phyloP scores from a whole-genome alignment of 192 early-diverging fungal species.

The Backusella westeae region DNA sequence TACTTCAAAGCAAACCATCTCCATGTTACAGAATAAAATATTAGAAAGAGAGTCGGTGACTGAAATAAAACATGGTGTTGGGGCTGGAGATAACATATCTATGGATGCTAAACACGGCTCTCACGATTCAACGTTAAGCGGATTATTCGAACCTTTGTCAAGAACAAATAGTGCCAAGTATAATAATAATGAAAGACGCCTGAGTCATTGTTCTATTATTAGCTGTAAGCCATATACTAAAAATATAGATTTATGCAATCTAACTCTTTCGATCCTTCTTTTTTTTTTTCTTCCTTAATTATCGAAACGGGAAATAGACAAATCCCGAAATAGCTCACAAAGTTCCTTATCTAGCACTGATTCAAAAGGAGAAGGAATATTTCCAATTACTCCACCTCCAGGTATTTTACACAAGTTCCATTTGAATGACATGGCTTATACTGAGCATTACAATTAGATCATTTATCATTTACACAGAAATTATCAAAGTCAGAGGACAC shows the following conservation, averaged over 20 bases:
- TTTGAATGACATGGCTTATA: background rate
- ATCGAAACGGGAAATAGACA: background rate
- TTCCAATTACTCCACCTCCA: background rate
- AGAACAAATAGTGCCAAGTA: background rate
- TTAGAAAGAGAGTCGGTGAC: slow-evolving; percentile 15
- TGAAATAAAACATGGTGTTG: background rate
- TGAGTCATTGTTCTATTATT: background rate
- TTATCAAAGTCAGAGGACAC: background rate
- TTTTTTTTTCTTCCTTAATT: background rate
- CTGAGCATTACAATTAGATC: background rate
- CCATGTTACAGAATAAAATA: slow-evolving; percentile 66
- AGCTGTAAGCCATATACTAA: background rate
- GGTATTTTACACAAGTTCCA: background rate
- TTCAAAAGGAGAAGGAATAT: background rate
- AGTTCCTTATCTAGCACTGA: background rate
- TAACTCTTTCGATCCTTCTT: background rate
- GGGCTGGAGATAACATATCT: too few species aligned
- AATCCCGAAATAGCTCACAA: background rate
- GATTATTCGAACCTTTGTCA: background rate
- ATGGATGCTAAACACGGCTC: background rate
- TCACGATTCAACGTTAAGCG: background rate
- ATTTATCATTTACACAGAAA: background rate
- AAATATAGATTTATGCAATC: background rate
- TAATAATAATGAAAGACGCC: background rate
- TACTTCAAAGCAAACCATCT: slow-evolving; percentile 70